phyloP scores from a whole-genome alignment of 208 protist genomes.

The Endotrypanum monterogeii region DNA sequence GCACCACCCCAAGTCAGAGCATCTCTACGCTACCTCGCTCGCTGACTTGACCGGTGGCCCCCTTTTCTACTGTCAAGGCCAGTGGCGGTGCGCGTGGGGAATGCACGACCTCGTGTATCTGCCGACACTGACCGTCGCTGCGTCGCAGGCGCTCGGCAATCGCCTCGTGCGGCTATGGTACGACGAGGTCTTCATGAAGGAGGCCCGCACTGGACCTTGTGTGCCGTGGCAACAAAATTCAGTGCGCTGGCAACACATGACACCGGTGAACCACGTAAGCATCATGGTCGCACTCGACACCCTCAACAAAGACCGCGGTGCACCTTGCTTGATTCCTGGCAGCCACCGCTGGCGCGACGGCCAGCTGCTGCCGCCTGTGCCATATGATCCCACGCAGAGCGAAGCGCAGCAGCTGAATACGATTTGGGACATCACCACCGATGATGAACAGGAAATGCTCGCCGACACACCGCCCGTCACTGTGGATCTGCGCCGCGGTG shows the following conservation, averaged over 20 bases:
- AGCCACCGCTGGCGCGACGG: slow-evolving; percentile 85
- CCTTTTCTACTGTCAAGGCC: slow-evolving; percentile 86
- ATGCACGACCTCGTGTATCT: slow-evolving; percentile 89
- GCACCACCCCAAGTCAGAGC: slow-evolving; percentile 80
- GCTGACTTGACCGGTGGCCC: slow-evolving; percentile 70
- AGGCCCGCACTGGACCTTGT: slow-evolving; percentile 63
- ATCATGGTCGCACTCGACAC: slow-evolving; percentile 81
- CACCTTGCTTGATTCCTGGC: slow-evolving; percentile 79
- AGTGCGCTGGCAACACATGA: slow-evolving; percentile 78
- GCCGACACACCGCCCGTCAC: slow-evolving; percentile 83
- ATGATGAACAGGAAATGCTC: slow-evolving; percentile 78
- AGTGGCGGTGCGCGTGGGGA: slow-evolving; percentile 81
- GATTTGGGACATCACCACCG: slow-evolving; percentile 82
- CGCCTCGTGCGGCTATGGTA: slow-evolving; percentile 81
- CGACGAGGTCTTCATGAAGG: slow-evolving; percentile 87
- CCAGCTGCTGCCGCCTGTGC: slow-evolving; percentile 62
- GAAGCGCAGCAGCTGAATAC: slow-evolving; percentile 80
- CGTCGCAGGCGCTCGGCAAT: slow-evolving; percentile 82
- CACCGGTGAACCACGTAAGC: slow-evolving; percentile 70
- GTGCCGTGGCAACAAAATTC: slow-evolving; percentile 89
- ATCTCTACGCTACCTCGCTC: slow-evolving; percentile 83
- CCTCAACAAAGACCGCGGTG: slow-evolving; percentile 82
- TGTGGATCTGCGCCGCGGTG: slow-evolving; percentile 71
- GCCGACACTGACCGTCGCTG: slow-evolving; percentile 77
- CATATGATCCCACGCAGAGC: slow-evolving; percentile 67